phyloP scores from a whole-genome alignment of 139 green algal species.

The Trebouxia sp. region DNA sequence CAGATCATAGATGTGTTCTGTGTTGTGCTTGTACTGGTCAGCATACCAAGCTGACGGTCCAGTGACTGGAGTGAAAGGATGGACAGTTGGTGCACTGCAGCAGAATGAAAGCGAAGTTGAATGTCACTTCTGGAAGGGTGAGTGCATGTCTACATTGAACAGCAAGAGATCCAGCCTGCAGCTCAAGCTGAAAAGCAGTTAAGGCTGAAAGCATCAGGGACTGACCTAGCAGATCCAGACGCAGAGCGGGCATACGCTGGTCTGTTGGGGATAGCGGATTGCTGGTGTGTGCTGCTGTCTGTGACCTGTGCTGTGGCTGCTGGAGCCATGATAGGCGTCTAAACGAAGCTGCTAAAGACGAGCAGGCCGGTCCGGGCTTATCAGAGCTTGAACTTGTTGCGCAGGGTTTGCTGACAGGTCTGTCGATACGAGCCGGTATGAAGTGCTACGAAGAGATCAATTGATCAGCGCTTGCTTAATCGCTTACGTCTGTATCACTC shows the following conservation, averaged over 20 bases:
- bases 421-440: no score
- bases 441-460: no score
- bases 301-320: neutral
- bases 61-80: conserved; percentile 30
- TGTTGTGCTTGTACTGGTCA: neutral
- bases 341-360: neutral
- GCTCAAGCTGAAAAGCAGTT: no score
- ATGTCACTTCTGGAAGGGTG: no score
- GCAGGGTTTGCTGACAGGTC: no score
- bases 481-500: no score
- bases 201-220: no score
- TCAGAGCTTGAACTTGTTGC: no score
- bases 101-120: neutral
- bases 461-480: no score
- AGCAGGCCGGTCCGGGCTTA: no score
- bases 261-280: neutral
- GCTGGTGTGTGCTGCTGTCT: neutral
- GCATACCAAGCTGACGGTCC: conserved; percentile 40
- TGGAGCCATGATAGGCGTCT: neutral
- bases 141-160: no score
- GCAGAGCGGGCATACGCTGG: neutral
- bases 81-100: conserved; percentile 15
- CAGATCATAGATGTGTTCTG: conserved; percentile 41
- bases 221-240: neutral
- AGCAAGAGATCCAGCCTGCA: no score